Evolutionary conservation across 257 asterid species (phyloP).

Genomic region (Paulownia fortunei): DNA sequence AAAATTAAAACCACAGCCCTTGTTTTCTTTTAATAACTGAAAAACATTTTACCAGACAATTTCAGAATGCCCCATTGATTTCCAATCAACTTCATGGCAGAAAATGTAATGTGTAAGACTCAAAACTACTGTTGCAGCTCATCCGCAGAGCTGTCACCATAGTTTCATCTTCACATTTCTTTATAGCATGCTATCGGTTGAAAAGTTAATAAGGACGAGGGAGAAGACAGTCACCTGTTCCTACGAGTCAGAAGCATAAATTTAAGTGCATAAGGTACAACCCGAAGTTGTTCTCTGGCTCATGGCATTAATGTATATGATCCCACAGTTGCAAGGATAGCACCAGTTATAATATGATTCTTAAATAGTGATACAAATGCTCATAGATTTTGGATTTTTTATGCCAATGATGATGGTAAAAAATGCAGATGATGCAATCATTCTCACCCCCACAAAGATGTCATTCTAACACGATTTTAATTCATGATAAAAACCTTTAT

Average conservation of each 20-base stretch:
- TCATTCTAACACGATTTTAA: not conserved
- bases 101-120: not conserved
- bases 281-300: not conserved
- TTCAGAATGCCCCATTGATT: too few species aligned
- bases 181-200: not conserved
- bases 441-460: not conserved
- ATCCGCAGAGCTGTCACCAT: not conserved
- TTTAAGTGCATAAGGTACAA: not conserved
- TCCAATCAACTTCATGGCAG: conserved; percentile 15
- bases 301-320: not conserved
- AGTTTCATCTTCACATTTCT: not conserved
- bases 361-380: not conserved
- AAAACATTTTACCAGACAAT: too few species aligned
- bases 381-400: not conserved
- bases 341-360: not conserved
- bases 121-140: not conserved
- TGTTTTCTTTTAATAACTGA: too few species aligned
- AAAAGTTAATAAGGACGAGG: not conserved
- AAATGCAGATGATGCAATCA: not conserved
- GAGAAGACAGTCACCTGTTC: not conserved
- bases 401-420: not conserved
- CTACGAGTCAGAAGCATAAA: not conserved
- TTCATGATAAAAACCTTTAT: conserved; percentile 34
- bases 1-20: too few species aligned
- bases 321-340: not conserved